Base-by-base conservation (phyloP, 768 basidiomycete species). In the Myochromella boudieri region DNA sequence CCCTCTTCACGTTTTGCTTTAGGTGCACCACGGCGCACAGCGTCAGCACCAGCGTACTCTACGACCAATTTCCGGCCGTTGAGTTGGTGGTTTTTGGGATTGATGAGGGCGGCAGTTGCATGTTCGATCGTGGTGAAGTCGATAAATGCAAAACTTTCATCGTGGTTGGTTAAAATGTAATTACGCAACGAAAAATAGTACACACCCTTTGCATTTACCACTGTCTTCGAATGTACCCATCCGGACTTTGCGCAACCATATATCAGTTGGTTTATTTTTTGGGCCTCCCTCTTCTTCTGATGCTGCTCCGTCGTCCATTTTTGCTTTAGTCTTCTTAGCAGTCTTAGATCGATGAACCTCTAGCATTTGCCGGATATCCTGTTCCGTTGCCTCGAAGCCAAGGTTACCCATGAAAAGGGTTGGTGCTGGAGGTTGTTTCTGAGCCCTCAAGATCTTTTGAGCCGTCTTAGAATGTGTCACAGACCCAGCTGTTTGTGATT, bases 201-300 rank as follows among this genome's bases (percentile, higher is more conserved):
- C 77, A 48, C 60, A 97, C 95, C 95, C 95, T 76, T 98, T 99
- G 70, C 95, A 98, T 43, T 81, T 68, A 7, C 95, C 97, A 39
- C 82, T 89, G 65, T 99, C 95, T 63, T 97, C 93, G 55, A 99
- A 99, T 14, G 94, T 95, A 3, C 93, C 94, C 80, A 99, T 78
- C 5, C 95, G 82, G 22, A 99, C 70, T 61, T 92, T 92, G 51
- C 88, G 76, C 70, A 86, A 77, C 83, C 82, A 82, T 18, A 64
- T 61, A 37, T 78, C 76, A 42, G 66, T 67, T 3, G 61, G 53
- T 21, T 59, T 54, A 7, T 52, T 55, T 41, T 63, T 59, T 15
- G 62, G 61, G 8, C 57, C 66, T 43, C 62, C 62, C 32, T 48
- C 65, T 3, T 58, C 65, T n/a, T 47, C 57, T 6, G 31, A 29